phyloP scores from a whole-genome alignment of 495 filamentous ascomycete species.

The Pyrenula massariospora region DNA sequence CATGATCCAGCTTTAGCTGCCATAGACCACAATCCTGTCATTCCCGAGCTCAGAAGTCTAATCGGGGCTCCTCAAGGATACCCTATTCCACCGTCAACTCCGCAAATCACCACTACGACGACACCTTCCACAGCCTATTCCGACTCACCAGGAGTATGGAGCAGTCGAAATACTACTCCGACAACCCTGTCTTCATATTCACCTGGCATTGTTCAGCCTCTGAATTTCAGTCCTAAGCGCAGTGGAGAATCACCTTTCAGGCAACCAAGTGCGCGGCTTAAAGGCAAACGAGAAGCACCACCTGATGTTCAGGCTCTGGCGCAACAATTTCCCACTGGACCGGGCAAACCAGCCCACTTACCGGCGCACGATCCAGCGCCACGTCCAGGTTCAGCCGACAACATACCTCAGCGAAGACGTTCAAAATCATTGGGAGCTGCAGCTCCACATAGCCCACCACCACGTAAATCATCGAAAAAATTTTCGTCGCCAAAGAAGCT shows the following conservation, averaged over 20 bases:
- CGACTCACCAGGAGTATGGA: slow-evolving; percentile 79
- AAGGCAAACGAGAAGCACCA: slow-evolving; percentile 61
- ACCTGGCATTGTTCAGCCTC: slow-evolving; percentile 59
- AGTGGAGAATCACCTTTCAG: slow-evolving; percentile 32
- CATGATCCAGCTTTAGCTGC: background rate
- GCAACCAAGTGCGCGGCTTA: slow-evolving; percentile 50
- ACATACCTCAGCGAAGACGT: slow-evolving; percentile 21
- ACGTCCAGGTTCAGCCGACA: slow-evolving; percentile 51
- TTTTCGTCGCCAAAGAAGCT: slow-evolving; percentile 23
- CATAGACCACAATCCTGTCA: background rate
- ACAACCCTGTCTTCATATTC: slow-evolving; percentile 97
- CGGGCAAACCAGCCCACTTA: slow-evolving; percentile 45
- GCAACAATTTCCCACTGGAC: slow-evolving; percentile 34
- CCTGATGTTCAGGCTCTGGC: too few relatives aligned
- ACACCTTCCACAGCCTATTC: slow-evolving; percentile 93
- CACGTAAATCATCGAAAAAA: slow-evolving; percentile 51
- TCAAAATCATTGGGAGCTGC: slow-evolving; percentile 27
- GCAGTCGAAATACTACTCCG: slow-evolving; percentile 80
- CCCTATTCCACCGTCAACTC: slow-evolving; percentile 45
- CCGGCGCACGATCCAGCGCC: slow-evolving; percentile 50
- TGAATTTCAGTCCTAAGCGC: slow-evolving; percentile 24
- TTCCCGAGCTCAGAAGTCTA: background rate
- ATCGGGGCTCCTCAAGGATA: background rate
- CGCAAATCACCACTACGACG: slow-evolving; percentile 53
- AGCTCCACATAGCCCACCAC: slow-evolving; percentile 48